phyloP scores from a whole-genome alignment of 2,329 filamentous ascomycete genomes.

The Calonectria montana region DNA sequence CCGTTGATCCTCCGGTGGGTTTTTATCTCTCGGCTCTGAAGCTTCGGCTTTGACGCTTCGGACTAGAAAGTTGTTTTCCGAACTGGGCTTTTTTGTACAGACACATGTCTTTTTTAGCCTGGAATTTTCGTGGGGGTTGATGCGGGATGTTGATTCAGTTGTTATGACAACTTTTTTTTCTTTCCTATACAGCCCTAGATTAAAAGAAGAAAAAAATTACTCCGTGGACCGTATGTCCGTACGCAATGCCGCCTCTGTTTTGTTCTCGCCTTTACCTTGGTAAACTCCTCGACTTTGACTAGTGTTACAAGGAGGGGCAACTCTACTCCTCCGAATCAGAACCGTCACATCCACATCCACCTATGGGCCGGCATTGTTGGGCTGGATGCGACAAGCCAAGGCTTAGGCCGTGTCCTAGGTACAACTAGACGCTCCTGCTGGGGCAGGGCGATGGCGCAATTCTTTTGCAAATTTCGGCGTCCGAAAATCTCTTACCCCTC shows the following conservation, averaged over 20 bases:
- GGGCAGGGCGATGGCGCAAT: slow-evolving; percentile 43
- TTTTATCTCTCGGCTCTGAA: not conserved
- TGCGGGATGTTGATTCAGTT: slow-evolving; percentile 3
- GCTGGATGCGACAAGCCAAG: not conserved
- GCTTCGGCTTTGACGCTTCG: not conserved
- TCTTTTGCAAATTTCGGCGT: slow-evolving; percentile 36
- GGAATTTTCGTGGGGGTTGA: not conserved
- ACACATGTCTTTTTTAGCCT: not conserved
- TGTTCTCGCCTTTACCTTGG: not conserved
- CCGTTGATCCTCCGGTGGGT: slow-evolving; percentile 4
- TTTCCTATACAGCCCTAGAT: not conserved
- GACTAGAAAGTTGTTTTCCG: not conserved
- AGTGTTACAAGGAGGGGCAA: slow-evolving; percentile 3
- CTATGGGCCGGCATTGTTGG: slow-evolving; percentile 20
- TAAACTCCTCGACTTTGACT: not conserved
- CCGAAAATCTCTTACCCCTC: slow-evolving; percentile 40
- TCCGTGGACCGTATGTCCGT: not conserved
- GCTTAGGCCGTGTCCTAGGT: not conserved
- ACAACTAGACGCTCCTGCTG: not conserved
- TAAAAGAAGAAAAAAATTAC: not conserved
- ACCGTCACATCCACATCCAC: not conserved
- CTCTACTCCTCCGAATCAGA: not conserved
- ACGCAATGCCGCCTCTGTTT: not conserved
- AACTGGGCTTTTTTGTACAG: not conserved
- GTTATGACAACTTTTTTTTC: not conserved